phyloP scores from a whole-genome alignment of 106 monocot species.

The Posidonia australis region DNA sequence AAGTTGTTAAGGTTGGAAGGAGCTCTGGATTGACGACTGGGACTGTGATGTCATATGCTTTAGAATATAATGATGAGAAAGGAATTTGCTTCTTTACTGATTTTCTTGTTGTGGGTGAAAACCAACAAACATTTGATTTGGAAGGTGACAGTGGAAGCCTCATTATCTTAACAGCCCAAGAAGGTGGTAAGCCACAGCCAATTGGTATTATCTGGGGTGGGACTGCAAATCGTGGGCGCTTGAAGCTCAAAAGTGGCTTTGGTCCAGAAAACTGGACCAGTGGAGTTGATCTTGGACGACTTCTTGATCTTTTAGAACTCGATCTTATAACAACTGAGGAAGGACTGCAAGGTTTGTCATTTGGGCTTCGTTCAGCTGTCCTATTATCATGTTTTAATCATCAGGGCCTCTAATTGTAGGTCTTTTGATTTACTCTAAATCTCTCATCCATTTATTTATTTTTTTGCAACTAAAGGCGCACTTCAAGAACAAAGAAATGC shows the following conservation, averaged over 20 bases:
- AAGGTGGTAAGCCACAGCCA: conserved; percentile 56
- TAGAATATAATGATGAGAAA: conserved; percentile 93
- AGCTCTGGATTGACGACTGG: conserved; percentile 84
- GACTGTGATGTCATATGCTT: conserved; percentile 76
- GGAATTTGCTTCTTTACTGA: conserved; percentile 91
- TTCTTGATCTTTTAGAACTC: conserved; percentile 89
- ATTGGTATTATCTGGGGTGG: conserved; percentile 97
- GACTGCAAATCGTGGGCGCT: conserved; percentile 75
- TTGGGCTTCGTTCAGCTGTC: neutral
- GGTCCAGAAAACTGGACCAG: conserved; percentile 96
- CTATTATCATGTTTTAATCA: neutral
- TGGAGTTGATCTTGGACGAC: conserved; percentile 87
- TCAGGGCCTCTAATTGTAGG: neutral
- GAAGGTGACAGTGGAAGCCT: conserved; percentile 98
- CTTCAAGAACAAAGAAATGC: conserved; percentile 57
- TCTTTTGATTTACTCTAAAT: neutral
- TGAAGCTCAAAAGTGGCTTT: conserved; percentile 68
- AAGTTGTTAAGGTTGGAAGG: conserved; percentile 85
- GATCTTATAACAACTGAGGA: conserved; percentile 75
- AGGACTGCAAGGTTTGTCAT: conserved; percentile 55
- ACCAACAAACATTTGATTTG: conserved; percentile 85
- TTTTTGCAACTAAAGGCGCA: conserved; percentile 32
- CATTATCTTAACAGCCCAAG: conserved; percentile 55
- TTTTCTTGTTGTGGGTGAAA: conserved; percentile 87
- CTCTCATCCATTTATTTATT: neutral